phyloP scores from a whole-genome alignment of 805 yeast species.

The Ogataea paraovalis region DNA sequence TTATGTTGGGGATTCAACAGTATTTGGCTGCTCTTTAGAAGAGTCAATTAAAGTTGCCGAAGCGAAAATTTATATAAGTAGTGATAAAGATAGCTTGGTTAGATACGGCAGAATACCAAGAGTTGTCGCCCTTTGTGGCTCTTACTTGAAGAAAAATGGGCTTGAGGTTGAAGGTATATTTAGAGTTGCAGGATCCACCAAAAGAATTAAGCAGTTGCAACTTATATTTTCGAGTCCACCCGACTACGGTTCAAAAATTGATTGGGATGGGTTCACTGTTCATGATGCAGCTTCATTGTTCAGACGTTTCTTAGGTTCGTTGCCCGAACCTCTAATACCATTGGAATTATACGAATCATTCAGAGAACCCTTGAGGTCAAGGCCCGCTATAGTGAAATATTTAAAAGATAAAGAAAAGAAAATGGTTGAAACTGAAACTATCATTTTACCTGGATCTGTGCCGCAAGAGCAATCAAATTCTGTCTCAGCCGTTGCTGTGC shows the following conservation, averaged over 20 bases:
- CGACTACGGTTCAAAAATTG: constrained; percentile 77
- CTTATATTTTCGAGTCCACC: constrained; percentile 83
- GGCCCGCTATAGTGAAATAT: constrained; percentile 64
- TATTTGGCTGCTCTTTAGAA: constrained; percentile 79
- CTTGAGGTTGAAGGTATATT: constrained; percentile 86
- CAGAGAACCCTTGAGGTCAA: constrained; percentile 66
- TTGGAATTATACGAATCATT: constrained; percentile 69
- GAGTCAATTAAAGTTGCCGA: constrained; percentile 71
- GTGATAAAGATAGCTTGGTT: constrained; percentile 59
- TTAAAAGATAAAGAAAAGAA: constrained; percentile 47
- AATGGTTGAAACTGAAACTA: constrained; percentile 5
- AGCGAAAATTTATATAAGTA: constrained; percentile 66
- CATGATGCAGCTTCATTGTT: constrained; percentile 95
- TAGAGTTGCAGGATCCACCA: constrained; percentile 86
- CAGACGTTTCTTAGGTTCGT: constrained; percentile 77
- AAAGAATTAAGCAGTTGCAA: constrained; percentile 83
- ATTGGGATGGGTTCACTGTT: constrained; percentile 92
- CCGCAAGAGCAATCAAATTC: too few relatives aligned
- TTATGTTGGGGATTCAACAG: constrained; percentile 44
- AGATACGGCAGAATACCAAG: constrained; percentile 88
- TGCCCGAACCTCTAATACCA: constrained; percentile 92
- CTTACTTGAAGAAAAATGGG: constrained; percentile 72
- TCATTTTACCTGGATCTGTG: not conserved
- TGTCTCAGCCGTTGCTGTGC: not conserved
- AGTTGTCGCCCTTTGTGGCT: constrained; percentile 94